A percentile compares a stretch with the other conserved stretches of the same genome.
Evolutionary conservation across 75 land plant species (phyloP).

Genomic region (Selaginella moellendorffii): DNA sequence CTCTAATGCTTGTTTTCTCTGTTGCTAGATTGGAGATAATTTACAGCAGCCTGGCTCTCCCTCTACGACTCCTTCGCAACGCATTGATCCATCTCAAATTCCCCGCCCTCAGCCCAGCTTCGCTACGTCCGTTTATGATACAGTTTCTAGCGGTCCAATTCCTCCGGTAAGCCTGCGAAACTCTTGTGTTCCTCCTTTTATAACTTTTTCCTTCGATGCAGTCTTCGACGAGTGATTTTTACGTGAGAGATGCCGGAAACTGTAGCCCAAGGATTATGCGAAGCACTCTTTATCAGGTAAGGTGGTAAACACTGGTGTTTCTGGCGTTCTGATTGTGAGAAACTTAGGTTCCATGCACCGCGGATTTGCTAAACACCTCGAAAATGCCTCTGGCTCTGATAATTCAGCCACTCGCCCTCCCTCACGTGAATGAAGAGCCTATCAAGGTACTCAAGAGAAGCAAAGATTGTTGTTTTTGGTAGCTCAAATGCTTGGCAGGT

Average conservation of each 20-base stretch:
- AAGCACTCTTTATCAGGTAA: conserved; percentile 87
- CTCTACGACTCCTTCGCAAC: conserved; percentile 34
- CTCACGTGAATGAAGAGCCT: conserved; percentile 85
- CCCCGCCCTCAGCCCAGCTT: conserved; percentile 66
- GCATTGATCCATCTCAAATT: conserved; percentile 86
- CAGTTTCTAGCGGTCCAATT: conserved; percentile 43
- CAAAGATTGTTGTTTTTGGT: no score
- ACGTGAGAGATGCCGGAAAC: conserved; percentile 78
- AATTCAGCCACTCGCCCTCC: conserved; percentile 90
- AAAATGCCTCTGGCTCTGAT: conserved; percentile 83
- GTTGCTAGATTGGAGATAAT: background rate
- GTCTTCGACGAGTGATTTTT: conserved; percentile 79
- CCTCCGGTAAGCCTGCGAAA: conserved; percentile 55
- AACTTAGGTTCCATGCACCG: conserved; percentile 75
- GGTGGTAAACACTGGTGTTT: background rate
- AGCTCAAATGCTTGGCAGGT: no score
- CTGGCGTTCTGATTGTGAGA: background rate
- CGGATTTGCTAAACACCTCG: conserved; percentile 57
- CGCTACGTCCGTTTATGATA: conserved; percentile 34
- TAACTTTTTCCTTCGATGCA: conserved; percentile 10
- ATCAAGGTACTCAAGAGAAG: conserved; percentile 42
- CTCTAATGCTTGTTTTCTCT: background rate
- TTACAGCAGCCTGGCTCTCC: background rate
- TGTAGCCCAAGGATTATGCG: conserved; percentile 95
- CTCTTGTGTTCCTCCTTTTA: background rate